Percentiles rank a stretch among this genome's conserved stretches.
These are phyloP conservation scores for Vicia sativa DNA, from an alignment of 306 rosid genomes.

Conservation along the genomic window DNA sequence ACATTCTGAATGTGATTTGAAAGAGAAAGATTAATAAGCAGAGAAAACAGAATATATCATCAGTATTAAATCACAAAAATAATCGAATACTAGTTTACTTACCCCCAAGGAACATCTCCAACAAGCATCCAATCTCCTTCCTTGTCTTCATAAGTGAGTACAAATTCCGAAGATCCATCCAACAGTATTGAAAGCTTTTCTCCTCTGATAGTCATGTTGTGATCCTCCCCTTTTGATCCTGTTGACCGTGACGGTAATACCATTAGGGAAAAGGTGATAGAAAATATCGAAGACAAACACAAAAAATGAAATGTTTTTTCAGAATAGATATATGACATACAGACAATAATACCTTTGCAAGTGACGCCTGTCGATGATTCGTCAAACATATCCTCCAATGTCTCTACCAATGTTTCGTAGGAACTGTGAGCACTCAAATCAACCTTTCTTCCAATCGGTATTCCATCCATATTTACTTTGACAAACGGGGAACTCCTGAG, in stretches of 20 bases:
- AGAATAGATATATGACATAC: not conserved
- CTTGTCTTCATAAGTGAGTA: constrained; percentile 91
- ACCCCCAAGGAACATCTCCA: constrained; percentile 99
- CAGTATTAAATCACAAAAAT: constrained; percentile 11
- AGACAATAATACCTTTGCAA: constrained; percentile 52
- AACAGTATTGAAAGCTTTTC: constrained; percentile 61
- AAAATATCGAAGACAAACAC: not conserved
- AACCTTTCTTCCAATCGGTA: constrained; percentile 87
- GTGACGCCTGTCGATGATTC: constrained; percentile 53
- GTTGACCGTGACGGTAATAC: constrained; percentile 22
- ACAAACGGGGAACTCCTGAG: constrained; percentile 62
- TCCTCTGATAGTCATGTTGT: constrained; percentile 44
- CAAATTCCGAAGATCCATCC: constrained; percentile 74
- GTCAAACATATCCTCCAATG: constrained; percentile 83
- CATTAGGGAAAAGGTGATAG: constrained; percentile 4
- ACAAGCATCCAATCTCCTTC: constrained; percentile 99
- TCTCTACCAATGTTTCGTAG: constrained; percentile 70
- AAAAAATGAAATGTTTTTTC: constrained; percentile 17
- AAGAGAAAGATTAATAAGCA: constrained; percentile 12
- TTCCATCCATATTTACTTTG: constrained; percentile 95
- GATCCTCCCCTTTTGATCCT: constrained; percentile 62
- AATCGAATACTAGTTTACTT: constrained; percentile 32
- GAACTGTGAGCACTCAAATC: constrained; percentile 76
- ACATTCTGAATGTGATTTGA: constrained; percentile 68
- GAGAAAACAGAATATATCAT: constrained; percentile 6